Base-by-base conservation (phyloP, 495 filamentous ascomycete species). In the Parathielavia hyrcaniae region DNA sequence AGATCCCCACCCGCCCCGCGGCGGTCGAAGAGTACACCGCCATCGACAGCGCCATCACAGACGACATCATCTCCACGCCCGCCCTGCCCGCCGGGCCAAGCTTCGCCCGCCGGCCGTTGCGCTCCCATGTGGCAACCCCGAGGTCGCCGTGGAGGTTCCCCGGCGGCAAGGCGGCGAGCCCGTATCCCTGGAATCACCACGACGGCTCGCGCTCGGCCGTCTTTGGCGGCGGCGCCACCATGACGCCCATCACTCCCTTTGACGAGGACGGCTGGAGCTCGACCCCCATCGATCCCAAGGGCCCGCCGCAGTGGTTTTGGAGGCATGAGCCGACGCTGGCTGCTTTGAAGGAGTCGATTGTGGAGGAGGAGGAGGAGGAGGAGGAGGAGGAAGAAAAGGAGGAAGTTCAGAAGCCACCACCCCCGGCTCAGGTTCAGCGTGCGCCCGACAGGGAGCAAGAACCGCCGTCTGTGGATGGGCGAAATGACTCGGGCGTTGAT, bases 161-260 rank as follows among this genome's bases (percentile, higher is more conserved):
- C 22, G 55, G 57, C 22, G 55, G 57, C 32, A 61, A 59, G 44
- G 30, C 2, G 10, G 40, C 51, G 5, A 66, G 64, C 52, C 63
- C 59, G 11, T 61, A 62, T 17, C 60, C 61, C 2, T 63, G 61
- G 61, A 57, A 64, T 23, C 23, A 41, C 10, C 46, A 55, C 1
- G 54, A 57, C n/a, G 56, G 51, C 3, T 50, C 60, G 1, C 58
- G 55, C 35, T 58, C 63, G 3, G 54, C 60, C 20, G 55, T 69
- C 8, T 67, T 66, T 60, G 63, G 60, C 12, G 62, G 61, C 6
- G 61, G 59, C 5, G 65, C 65, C 0, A 44, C 55, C 26, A 61
- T 69, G 60, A 69, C 68, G 7, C 70, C 70, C 5, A 66, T 64
- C 20, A 69, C 70, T 7, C 65, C 67, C 9, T 67, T 68, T 54